Conservation (phyloP, 108 stramenopile species). For the Aurantiochytrium sp. region DNA sequence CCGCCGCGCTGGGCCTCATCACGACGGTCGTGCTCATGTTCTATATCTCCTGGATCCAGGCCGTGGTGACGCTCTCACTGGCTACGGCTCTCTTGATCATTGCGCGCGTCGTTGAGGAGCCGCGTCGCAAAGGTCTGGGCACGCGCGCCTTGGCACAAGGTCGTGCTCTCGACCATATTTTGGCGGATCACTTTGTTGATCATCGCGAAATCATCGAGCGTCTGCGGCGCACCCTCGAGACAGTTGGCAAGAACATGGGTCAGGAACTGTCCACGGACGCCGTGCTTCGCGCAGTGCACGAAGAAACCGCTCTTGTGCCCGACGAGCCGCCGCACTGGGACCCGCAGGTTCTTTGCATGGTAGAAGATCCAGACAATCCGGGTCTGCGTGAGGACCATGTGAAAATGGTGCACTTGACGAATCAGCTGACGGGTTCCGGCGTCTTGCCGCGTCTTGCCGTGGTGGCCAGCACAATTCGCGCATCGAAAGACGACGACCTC, state of each 20-base stretch:
- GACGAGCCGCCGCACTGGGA: slow-evolving; percentile 7
- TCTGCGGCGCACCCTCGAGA: neutral
- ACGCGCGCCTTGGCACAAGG: neutral
- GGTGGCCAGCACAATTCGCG: neutral
- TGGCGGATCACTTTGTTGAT: neutral
- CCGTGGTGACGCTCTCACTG: neutral
- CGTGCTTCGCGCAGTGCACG: neutral
- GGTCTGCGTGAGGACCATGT: neutral
- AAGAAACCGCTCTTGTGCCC: neutral
- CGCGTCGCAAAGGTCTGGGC: neutral
- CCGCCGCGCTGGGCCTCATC: neutral
- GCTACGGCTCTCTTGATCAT: neutral
- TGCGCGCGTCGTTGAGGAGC: neutral
- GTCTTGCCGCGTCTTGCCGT: neutral
- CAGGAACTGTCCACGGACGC: neutral
- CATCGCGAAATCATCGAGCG: slow-evolving; percentile 2
- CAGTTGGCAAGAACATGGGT: neutral
- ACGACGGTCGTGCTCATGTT: slow-evolving; percentile 15
- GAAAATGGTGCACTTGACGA: neutral
- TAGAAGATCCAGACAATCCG: neutral
- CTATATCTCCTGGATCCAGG: neutral
- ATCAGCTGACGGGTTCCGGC: neutral
- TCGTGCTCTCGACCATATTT: neutral
- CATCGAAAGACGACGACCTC: neutral
- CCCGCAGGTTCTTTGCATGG: neutral